These are phyloP conservation scores for Wickerhamiella azymoides DNA, from an alignment of 805 yeast species.

Conservation along the genomic window DNA sequence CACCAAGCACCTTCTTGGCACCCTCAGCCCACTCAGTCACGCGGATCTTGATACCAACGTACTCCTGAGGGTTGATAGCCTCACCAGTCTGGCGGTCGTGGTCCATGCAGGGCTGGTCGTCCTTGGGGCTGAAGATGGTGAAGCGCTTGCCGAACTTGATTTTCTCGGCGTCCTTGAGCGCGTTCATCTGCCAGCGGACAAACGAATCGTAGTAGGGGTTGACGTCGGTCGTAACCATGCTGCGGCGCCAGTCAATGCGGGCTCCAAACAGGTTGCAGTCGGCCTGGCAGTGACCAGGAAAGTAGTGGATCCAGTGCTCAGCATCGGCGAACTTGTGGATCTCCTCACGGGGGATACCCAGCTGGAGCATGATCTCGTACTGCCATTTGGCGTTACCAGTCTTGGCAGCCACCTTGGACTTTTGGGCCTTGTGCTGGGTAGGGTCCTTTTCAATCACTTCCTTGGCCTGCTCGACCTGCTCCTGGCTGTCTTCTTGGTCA, in stretches of 20 bases:
- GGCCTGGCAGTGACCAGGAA: slow-evolving; percentile 77
- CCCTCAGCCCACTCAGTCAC: slow-evolving; percentile 30
- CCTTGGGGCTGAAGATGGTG: slow-evolving; percentile 93
- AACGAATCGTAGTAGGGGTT: slow-evolving; percentile 93
- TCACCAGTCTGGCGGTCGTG: slow-evolving; percentile 97
- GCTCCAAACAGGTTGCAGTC: slow-evolving; percentile 79
- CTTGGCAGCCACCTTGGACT: slow-evolving; percentile 87
- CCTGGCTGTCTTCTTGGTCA: slow-evolving; percentile 31
- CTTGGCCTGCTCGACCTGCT: slow-evolving; percentile 19
- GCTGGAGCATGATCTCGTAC: slow-evolving; percentile 89
- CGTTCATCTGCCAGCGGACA: slow-evolving; percentile 91
- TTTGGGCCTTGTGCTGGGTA: slow-evolving; percentile 83
- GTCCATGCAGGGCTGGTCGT: slow-evolving; percentile 99
- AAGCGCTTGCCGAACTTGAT: slow-evolving; percentile 97
- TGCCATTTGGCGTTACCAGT: slow-evolving; percentile 90
- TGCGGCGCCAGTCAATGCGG: slow-evolving; percentile 96
- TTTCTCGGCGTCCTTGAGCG: slow-evolving; percentile 70
- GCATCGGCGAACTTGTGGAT: slow-evolving; percentile 83
- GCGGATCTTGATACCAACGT: slow-evolving; percentile 75
- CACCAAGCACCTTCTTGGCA: slow-evolving; percentile 32
- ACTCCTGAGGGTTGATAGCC: slow-evolving; percentile 94
- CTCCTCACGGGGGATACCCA: slow-evolving; percentile 75
- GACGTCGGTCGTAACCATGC: slow-evolving; percentile 86
- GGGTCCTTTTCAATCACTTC: slow-evolving; percentile 50
- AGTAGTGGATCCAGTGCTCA: slow-evolving; percentile 74